Evolutionary conservation across 495 filamentous ascomycete genomes (phyloP).

Genomic region (Niebla homalea): DNA sequence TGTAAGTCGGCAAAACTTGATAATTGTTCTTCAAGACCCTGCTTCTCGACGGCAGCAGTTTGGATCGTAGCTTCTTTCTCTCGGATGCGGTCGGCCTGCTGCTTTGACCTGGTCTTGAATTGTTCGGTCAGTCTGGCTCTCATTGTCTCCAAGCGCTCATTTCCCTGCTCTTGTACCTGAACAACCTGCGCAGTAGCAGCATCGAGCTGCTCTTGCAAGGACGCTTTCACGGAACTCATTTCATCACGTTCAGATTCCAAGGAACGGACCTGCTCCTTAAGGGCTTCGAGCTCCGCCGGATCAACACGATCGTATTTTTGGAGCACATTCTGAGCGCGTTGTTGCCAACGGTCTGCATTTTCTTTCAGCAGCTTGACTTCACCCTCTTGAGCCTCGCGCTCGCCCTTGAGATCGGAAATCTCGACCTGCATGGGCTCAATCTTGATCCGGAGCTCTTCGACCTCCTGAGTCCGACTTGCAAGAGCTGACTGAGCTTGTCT

Average conservation of each 20-base stretch:
- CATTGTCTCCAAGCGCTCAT: conserved; percentile 35
- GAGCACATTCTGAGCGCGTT: conserved; percentile 84
- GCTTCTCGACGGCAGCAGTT: conserved; percentile 35
- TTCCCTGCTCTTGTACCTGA: conserved; percentile 35
- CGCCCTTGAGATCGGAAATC: conserved; percentile 65
- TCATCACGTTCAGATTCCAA: conserved; percentile 63
- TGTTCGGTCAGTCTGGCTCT: conserved; percentile 44
- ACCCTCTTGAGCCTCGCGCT: conserved; percentile 64
- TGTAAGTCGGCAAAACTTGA: conserved; percentile 26
- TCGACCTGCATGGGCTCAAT: conserved; percentile 72
- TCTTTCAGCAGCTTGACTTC: conserved; percentile 76
- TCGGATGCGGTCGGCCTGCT: conserved; percentile 35
- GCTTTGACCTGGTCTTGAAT: conserved; percentile 45
- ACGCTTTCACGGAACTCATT: conserved; percentile 40
- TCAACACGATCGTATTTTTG: conserved; percentile 93
- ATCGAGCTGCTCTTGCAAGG: conserved; percentile 40
- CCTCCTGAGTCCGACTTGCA: conserved; percentile 54
- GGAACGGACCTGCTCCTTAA: conserved; percentile 54
- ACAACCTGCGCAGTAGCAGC: conserved; percentile 38
- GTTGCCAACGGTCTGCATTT: conserved; percentile 83
- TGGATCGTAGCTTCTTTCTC: conserved; percentile 35
- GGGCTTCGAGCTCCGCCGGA: conserved; percentile 73
- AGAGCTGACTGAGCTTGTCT: conserved; percentile 64
- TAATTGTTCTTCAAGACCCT: conserved; percentile 23
- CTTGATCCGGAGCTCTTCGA: conserved; percentile 58